Conservation (phyloP, 169 alveolate species). For the Theileria orientalis region DNA sequence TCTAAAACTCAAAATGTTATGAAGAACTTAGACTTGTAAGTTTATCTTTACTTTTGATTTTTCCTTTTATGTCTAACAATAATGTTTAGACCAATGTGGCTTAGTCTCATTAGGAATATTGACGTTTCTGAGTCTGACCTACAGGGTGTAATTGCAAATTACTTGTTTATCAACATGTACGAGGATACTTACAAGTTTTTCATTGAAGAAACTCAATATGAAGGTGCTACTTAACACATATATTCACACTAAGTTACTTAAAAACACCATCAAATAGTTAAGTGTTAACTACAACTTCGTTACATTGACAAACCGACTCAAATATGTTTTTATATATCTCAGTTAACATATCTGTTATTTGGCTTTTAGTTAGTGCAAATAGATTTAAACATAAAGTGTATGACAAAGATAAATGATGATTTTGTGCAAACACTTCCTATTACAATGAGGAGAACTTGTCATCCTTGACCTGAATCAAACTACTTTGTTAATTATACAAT, state of each 20-base stretch:
- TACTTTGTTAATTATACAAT: too few species aligned
- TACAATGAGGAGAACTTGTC: background rate
- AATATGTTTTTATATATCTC: too few species aligned
- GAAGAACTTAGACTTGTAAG: slow-evolving; percentile 31
- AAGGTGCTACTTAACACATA: slow-evolving; percentile 21
- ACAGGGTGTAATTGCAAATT: slow-evolving; percentile 45
- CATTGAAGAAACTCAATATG: slow-evolving; percentile 42
- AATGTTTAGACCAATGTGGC: slow-evolving; percentile 5
- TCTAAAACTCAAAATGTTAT: slow-evolving; percentile 6
- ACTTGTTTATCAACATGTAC: slow-evolving; percentile 43
- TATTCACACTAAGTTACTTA: background rate
- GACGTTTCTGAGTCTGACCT: slow-evolving; percentile 40
- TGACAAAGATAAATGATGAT: background rate
- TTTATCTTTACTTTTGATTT: background rate
- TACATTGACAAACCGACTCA: too few species aligned
- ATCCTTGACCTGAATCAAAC: slow-evolving; percentile 24
- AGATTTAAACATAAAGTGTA: too few species aligned
- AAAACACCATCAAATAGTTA: background rate
- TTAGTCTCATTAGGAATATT: background rate
- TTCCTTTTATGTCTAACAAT: background rate
- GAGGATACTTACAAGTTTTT: slow-evolving; percentile 45
- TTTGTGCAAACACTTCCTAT: slow-evolving; percentile 4
- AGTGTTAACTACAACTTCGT: too few species aligned
- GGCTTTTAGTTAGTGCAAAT: too few species aligned
- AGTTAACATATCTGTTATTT: too few species aligned